phyloP scores from a whole-genome alignment of 495 filamentous ascomycete species.

The Letharia lupina region DNA sequence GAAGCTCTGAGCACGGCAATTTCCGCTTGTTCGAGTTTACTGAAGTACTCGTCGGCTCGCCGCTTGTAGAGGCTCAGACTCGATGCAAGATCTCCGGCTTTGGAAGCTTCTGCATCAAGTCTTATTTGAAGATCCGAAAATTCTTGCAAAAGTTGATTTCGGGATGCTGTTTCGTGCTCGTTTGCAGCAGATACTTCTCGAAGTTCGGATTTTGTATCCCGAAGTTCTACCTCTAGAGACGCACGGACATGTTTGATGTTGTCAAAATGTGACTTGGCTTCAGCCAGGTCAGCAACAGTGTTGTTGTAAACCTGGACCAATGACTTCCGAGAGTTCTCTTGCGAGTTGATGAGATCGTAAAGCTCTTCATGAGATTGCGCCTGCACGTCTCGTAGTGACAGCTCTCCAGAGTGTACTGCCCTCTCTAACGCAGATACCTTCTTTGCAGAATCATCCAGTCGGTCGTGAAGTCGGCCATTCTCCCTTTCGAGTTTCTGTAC shows the following conservation, averaged over 20 bases:
- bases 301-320: constrained; percentile 79
- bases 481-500: constrained; percentile 89
- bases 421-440: constrained; percentile 88
- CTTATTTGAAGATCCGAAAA: constrained; percentile 91
- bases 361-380: constrained; percentile 92
- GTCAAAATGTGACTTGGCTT: constrained; percentile 80
- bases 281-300: constrained; percentile 71
- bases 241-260: constrained; percentile 71
- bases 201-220: constrained; percentile 74
- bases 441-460: constrained; percentile 89
- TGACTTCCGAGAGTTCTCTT: constrained; percentile 79
- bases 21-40: constrained; percentile 93
- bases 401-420: constrained; percentile 76
- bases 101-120: constrained; percentile 80
- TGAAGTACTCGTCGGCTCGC: constrained; percentile 93
- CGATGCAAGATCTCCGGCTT: constrained; percentile 71
- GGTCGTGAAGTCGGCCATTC: constrained; percentile 85
- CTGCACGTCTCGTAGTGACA: constrained; percentile 86
- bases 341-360: constrained; percentile 84
- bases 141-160: constrained; percentile 82
- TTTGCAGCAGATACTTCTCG: constrained; percentile 66
- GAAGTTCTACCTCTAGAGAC: constrained; percentile 77
- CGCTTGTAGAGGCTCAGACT: constrained; percentile 86
- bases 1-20: constrained; percentile 88
- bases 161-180: constrained; percentile 76